Conservation (phyloP, 1,139 yeast species). For the Magnusiomyces paraingens region DNA sequence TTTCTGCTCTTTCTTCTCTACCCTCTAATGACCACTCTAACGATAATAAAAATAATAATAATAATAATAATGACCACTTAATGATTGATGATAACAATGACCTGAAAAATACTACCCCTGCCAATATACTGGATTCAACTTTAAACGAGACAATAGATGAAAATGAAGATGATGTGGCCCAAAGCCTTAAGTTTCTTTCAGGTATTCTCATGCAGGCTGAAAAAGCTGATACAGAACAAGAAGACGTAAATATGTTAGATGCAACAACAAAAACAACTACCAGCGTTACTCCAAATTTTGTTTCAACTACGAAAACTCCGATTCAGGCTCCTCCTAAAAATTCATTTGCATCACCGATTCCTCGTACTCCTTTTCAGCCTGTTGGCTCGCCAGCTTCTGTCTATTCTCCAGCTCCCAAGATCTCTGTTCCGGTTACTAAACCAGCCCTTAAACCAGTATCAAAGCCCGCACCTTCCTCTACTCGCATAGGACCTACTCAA, state of each 20-base stretch:
- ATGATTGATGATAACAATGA: neutral
- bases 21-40: neutral
- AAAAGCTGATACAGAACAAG: neutral
- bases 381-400: too few relatives aligned
- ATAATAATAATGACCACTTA: neutral
- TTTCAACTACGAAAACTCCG: neutral
- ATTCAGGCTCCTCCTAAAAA: neutral
- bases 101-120: neutral
- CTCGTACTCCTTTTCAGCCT: too few relatives aligned
- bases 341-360: neutral
- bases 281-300: neutral
- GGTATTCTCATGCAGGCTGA: slow-evolving; percentile 2
- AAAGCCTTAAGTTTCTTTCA: neutral
- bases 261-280: too few relatives aligned
- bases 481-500: too few relatives aligned
- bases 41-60: neutral
- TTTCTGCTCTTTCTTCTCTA: too few relatives aligned
- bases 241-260: neutral
- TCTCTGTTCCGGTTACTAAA: too few relatives aligned
- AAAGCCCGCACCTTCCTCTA: too few relatives aligned
- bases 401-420: too few relatives aligned
- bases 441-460: too few relatives aligned
- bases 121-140: neutral
- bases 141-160: neutral
- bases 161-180: neutral